Percentiles rank a stretch among this genome's conserved stretches.
Evolutionary conservation across 768 basidiomycete genomes (phyloP).

Genomic region (Suillus lakei): DNA sequence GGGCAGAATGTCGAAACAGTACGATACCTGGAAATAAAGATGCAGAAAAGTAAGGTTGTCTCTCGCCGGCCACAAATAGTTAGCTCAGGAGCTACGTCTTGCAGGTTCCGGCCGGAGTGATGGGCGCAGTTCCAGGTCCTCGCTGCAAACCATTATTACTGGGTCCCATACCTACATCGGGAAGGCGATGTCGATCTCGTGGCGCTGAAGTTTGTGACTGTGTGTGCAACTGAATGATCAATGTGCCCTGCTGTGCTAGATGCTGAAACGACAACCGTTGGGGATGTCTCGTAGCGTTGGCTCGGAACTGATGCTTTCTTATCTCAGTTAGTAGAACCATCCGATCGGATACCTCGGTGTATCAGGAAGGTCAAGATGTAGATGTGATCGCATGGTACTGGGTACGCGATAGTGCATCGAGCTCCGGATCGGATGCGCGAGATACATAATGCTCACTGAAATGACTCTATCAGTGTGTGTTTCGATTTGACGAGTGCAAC

Average conservation of each 20-base stretch:
- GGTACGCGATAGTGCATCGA: background rate
- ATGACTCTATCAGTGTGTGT: background rate
- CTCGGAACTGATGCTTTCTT: background rate
- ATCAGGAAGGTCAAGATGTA: background rate
- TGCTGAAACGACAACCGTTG: background rate
- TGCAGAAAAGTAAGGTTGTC: background rate
- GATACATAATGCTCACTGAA: background rate
- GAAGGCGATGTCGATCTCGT: background rate
- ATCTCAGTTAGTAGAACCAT: background rate
- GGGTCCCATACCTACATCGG: background rate
- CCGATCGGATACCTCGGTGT: background rate
- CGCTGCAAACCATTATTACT: background rate
- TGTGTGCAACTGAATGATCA: background rate
- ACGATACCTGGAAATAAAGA: background rate
- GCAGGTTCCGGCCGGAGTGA: background rate
- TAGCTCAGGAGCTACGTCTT: background rate
- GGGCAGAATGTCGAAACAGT: background rate
- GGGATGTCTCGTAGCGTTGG: background rate
- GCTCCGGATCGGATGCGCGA: background rate
- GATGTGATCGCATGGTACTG: background rate
- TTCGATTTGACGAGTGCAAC: background rate
- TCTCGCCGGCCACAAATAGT: background rate
- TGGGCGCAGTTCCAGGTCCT: background rate
- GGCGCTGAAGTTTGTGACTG: background rate
- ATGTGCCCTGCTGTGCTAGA: background rate